Evolutionary conservation across 179 eudicot species (phyloP).

Genomic region (Silene noctiflora): DNA sequence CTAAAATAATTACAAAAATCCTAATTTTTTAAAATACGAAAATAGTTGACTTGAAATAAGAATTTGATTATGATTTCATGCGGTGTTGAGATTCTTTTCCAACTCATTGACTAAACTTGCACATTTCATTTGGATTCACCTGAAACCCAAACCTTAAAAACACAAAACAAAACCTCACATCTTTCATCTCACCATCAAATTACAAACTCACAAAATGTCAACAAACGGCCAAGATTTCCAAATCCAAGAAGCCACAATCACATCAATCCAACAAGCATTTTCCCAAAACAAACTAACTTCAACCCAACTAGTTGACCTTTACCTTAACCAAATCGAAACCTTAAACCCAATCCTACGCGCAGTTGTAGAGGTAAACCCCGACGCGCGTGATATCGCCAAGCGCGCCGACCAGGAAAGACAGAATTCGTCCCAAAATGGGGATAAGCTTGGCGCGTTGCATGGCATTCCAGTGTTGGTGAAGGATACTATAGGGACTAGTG

Average conservation of each 20-base stretch:
- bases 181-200: too few species aligned
- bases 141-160: too few species aligned
- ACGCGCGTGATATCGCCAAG: conserved; percentile 47
- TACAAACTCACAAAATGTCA: background rate
- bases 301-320: conserved; percentile 49
- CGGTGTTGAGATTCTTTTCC: too few species aligned
- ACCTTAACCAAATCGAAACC: conserved; percentile 43
- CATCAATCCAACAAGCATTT: conserved; percentile 41
- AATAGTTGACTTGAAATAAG: too few species aligned
- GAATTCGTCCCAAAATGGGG: background rate
- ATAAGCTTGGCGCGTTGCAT: conserved; percentile 37
- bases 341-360: conserved; percentile 56
- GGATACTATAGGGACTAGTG: conserved; percentile 46
- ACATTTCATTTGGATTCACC: too few species aligned
- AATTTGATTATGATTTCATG: too few species aligned
- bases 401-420: conserved; percentile 37
- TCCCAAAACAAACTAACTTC: conserved; percentile 41
- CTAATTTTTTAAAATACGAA: too few species aligned
- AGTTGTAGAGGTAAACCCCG: conserved; percentile 56
- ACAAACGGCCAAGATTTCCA: conserved; percentile 29
- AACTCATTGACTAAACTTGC: too few species aligned
- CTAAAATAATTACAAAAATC: too few species aligned
- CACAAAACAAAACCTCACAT: too few species aligned
- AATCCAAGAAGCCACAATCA: conserved; percentile 42
- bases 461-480: conserved; percentile 54